Evolutionary conservation across 257 asterid species (phyloP), one percentile per base, ranked within the genome.

Genomic region (Mentha longifolia): DNA sequence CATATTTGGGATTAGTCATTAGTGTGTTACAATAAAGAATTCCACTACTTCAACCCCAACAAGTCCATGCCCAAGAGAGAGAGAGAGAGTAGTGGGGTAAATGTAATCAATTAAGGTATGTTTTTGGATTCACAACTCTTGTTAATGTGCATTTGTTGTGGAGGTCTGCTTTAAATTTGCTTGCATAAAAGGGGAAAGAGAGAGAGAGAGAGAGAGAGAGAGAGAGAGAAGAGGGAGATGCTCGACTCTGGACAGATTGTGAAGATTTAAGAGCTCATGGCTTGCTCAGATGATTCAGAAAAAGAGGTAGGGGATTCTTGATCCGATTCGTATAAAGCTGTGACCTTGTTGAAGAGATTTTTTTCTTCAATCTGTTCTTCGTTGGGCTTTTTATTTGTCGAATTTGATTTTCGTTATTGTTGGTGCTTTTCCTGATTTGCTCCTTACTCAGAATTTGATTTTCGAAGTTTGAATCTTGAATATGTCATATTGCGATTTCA

Each of bases 111-210:
- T 78, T 60, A 74, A 35, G 77, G 77, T 39, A 65, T 72, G 84
- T 79, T 85, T 81, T 78, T 71, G 68, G 92, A 79, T 82, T 77
- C 86, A 78, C 81, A 67, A 77, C 77, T 79, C 86, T 37, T 86
- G 89, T 86, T 80, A 91, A 85, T 91, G 86, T 73, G 83, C 88
- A 84, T 77, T 87, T 84, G 88, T 77, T 80, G 83, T 43, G 75
- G 85, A 80, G 88, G 80, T 78, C 74, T 81, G 88, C 78, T 63
- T 82, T 81, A 65, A 83, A n/a, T 16, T 50, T 50, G 12, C 65
- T 70, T 68, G 67, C 75, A 67, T 78, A 76, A 68, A 76, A 60
- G 78, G 42, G 28, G 43, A 42, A 67, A 64, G 70, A 45, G 72
- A 68, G 58, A 45, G 64, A 66, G 66, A 19, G 25, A 22, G 61